Conservation (phyloP, 108 stramenopile genomes). For the Mayamaea pseudoterrestris region DNA sequence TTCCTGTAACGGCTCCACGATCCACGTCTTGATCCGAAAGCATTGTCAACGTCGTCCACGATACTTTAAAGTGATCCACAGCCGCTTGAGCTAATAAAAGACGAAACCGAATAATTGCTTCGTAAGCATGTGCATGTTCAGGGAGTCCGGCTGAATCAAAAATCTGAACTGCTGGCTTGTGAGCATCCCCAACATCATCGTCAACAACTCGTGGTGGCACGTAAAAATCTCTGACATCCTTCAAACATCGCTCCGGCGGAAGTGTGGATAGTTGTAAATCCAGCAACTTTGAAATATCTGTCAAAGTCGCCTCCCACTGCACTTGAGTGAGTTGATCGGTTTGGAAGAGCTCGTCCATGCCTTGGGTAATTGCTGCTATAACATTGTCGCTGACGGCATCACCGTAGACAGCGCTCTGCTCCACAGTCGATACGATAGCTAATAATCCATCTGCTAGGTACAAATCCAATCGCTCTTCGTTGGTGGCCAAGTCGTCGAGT, state of each 20-base stretch:
- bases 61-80: constrained; percentile 16
- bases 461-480: constrained; percentile 57
- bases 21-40: constrained; percentile 68
- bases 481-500: constrained; percentile 57
- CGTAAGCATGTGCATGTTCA: constrained; percentile 8
- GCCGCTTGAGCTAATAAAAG: constrained; percentile 24
- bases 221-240: constrained; percentile 26
- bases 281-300: constrained; percentile 7
- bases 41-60: constrained; percentile 44
- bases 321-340: constrained; percentile 2
- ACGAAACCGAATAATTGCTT: constrained; percentile 21
- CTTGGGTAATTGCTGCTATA: neutral
- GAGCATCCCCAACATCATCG: neutral
- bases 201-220: constrained; percentile 6
- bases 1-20: constrained; percentile 49
- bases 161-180: neutral
- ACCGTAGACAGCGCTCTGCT: constrained; percentile 1
- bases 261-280: constrained; percentile 5
- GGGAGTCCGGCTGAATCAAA: too few relatives aligned
- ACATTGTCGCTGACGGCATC: neutral
- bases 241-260: constrained; percentile 15
- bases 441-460: constrained; percentile 71
- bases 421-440: constrained; percentile 36
- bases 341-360: neutral
- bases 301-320: constrained; percentile 13